These are phyloP conservation scores for Candolleomyces aberdarensis DNA, from an alignment of 768 basidiomycete species.

Conservation along the genomic window DNA sequence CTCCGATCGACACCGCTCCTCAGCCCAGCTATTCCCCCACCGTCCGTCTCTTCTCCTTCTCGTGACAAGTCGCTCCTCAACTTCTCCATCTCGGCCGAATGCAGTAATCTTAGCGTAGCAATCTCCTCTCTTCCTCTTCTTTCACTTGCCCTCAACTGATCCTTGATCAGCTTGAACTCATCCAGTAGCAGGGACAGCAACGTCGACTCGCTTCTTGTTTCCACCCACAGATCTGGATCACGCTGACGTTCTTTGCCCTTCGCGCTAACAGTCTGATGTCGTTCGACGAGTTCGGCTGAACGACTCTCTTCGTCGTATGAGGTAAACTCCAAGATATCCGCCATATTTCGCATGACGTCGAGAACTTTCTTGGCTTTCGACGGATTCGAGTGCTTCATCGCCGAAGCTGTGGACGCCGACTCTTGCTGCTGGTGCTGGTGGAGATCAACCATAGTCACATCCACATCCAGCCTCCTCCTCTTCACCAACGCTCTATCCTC, in stretches of 20 bases:
- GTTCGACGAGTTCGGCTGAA: background rate
- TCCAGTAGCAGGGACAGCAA: background rate
- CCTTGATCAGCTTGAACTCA: slow-evolving; percentile 2
- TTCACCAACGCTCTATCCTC: background rate
- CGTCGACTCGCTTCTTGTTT: background rate
- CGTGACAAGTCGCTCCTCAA: background rate
- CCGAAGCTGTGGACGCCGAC: background rate
- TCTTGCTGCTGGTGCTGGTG: background rate
- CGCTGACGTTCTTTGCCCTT: slow-evolving; percentile 5
- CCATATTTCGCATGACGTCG: slow-evolving; percentile 8
- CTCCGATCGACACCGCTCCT: background rate
- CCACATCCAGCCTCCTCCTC: background rate
- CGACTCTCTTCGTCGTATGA: background rate
- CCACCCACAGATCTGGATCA: background rate
- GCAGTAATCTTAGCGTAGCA: slow-evolving; percentile 3
- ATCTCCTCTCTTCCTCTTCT: slow-evolving; percentile 3
- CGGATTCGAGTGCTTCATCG: background rate
- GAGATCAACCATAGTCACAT: background rate
- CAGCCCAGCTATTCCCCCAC: background rate
- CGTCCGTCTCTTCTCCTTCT: background rate
- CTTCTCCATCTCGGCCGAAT: slow-evolving; percentile 5
- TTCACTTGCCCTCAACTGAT: slow-evolving; percentile 2
- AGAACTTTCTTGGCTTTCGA: background rate
- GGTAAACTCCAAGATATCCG: background rate
- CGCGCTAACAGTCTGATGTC: background rate